phyloP scores from a whole-genome alignment of 1,284 basidiomycete species.

The Athelia psychrophila region DNA sequence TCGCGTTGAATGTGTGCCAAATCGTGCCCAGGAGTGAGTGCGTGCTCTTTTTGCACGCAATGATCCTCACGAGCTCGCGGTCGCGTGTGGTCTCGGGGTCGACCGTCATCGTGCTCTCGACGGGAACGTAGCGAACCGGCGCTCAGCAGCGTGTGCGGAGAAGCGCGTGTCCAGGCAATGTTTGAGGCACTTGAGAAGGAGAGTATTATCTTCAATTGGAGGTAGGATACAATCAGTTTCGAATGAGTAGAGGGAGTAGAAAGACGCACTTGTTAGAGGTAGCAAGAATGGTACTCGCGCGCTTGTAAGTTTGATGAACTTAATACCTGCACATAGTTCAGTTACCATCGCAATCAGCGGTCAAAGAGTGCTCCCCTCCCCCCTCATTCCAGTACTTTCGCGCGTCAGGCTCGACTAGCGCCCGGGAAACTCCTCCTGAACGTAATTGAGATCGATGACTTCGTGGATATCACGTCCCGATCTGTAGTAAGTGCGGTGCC shows the following conservation, averaged over 20 bases:
- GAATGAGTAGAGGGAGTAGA: constrained; percentile 2
- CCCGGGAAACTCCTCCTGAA: constrained; percentile 67
- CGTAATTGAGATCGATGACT: constrained; percentile 65
- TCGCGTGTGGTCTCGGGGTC: constrained; percentile 85
- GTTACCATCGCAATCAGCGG: constrained; percentile 4
- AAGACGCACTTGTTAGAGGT: constrained; percentile 71
- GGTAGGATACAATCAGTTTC: not conserved
- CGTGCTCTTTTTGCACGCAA: constrained; percentile 56
- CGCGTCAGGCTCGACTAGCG: constrained; percentile 65
- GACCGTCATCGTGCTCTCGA: constrained; percentile 90
- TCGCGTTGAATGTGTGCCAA: constrained; percentile 84
- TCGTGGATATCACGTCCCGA: constrained; percentile 39
- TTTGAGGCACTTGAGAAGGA: constrained; percentile 82
- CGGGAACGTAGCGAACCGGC: constrained; percentile 75
- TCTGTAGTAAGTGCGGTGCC: constrained; percentile 62
- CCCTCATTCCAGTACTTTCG: constrained; percentile 81
- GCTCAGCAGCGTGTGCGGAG: constrained; percentile 68
- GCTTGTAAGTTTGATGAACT: constrained; percentile 76
- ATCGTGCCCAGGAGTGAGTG: constrained; percentile 77
- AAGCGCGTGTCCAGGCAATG: constrained; percentile 66
- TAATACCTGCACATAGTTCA: constrained; percentile 53
- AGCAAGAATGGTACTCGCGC: constrained; percentile 71
- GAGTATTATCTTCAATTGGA: constrained; percentile 71
- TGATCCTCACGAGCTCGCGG: constrained; percentile 84
- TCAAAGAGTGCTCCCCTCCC: constrained; percentile 46